Evolutionary conservation across 2,329 filamentous ascomycete genomes (phyloP).

Genomic region (Cladophialophora bantiana): DNA sequence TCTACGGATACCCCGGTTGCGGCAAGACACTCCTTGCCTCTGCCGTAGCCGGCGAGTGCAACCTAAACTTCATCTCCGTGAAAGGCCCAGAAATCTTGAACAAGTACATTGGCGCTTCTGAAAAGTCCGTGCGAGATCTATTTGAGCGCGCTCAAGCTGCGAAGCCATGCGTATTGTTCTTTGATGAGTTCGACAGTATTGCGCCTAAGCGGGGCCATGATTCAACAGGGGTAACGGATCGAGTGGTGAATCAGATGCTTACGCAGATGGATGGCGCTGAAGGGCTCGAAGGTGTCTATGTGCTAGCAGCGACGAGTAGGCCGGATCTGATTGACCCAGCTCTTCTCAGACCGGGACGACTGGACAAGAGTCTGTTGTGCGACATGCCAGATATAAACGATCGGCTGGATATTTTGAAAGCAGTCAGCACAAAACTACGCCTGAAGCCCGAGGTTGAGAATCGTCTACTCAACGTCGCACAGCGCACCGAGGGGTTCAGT

Average conservation of each 20-base stretch:
- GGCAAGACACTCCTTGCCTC: constrained; percentile 96
- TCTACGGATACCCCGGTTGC: constrained; percentile 95
- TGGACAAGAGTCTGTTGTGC: constrained; percentile 93
- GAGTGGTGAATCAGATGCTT: constrained; percentile 96
- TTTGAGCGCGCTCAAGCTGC: constrained; percentile 93
- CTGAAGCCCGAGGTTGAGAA: constrained; percentile 71
- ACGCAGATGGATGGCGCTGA: constrained; percentile 99
- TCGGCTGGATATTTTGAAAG: constrained; percentile 83
- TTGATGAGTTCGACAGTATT: constrained; percentile 98
- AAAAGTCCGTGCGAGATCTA: constrained; percentile 93
- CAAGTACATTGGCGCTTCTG: constrained; percentile 97
- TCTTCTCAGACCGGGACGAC: constrained; percentile 83
- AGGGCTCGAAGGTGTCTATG: constrained; percentile 91
- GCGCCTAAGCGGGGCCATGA: constrained; percentile 97
- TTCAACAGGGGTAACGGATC: constrained; percentile 96
- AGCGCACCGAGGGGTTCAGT: constrained; percentile 84
- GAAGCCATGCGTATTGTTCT: constrained; percentile 93
- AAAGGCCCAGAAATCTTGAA: constrained; percentile 98
- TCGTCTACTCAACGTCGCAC: constrained; percentile 75
- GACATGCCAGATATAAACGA: constrained; percentile 84
- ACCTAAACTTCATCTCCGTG: constrained; percentile 97
- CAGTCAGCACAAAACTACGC: constrained; percentile 81
- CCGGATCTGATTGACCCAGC: constrained; percentile 97
- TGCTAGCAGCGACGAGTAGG: constrained; percentile 89
- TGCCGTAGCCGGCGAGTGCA: constrained; percentile 96